These are phyloP conservation scores for Rhypophila decipiens DNA, from an alignment of 495 filamentous ascomycete genomes.

Conservation along the genomic window DNA sequence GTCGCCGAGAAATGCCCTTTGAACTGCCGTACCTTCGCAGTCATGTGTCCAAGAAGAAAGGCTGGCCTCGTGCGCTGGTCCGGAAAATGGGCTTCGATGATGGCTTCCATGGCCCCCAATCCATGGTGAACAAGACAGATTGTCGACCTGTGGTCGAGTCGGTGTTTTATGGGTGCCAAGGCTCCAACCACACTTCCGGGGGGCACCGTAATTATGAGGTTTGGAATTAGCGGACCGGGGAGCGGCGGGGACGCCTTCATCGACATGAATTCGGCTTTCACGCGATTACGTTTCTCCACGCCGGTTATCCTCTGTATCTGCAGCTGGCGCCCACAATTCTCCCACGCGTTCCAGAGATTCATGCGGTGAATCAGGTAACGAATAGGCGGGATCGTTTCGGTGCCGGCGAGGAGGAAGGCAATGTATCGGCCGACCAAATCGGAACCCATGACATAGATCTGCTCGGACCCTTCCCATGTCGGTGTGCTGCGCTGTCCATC, in stretches of 20 bases:
- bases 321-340: conserved; percentile 8
- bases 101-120: conserved; percentile 69
- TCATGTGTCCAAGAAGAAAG: conserved; percentile 68
- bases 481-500: no score
- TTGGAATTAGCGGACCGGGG: conserved; percentile 49
- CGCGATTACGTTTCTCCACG: conserved; percentile 8
- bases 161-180: conserved; percentile 51
- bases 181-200: conserved; percentile 49
- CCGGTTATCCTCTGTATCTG: no score
- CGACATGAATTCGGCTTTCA: conserved; percentile 12
- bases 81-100: conserved; percentile 63
- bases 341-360: conserved; percentile 16
- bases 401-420: conserved; percentile 40
- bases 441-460: conserved; percentile 49
- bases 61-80: conserved; percentile 57
- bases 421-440: conserved; percentile 44
- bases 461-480: no score
- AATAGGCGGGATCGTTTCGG: conserved; percentile 19
- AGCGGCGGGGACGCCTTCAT: conserved; percentile 2
- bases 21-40: conserved; percentile 47
- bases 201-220: conserved; percentile 69
- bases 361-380: conserved; percentile 22
- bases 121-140: conserved; percentile 79
- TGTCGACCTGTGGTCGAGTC: conserved; percentile 66
- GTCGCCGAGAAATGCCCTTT: conserved; percentile 49